Conservation (phyloP, 768 basidiomycete species). For the Terana coerulea region DNA sequence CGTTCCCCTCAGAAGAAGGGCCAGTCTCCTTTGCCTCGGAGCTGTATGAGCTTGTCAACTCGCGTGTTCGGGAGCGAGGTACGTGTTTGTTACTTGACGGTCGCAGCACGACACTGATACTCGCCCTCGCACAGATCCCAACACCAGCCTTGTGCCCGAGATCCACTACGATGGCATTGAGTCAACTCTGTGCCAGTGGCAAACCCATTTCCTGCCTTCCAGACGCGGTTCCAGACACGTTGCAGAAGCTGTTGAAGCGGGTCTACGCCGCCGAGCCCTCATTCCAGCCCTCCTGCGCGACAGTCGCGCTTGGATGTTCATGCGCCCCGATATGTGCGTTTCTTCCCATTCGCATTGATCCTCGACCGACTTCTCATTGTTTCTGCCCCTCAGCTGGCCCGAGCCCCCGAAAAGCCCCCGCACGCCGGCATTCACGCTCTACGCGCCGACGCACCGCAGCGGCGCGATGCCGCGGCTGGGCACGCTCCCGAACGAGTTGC, state of each 20-base stretch:
- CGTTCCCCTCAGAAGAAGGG: neutral
- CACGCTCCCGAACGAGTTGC: constrained; percentile 9
- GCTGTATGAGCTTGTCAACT: constrained; percentile 10
- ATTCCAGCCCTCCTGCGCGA: constrained; percentile 6
- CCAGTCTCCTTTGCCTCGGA: constrained; percentile 1
- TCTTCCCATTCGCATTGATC: neutral
- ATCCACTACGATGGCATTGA: constrained; percentile 12
- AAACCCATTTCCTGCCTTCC: neutral
- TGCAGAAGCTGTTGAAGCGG: neutral
- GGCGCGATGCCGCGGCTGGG: neutral
- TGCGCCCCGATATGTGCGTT: constrained; percentile 9
- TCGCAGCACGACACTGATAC: too few species aligned
- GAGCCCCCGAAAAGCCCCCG: neutral
- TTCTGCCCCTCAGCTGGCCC: neutral
- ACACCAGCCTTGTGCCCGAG: neutral
- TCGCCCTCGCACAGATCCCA: neutral
- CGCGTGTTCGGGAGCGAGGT: constrained; percentile 1
- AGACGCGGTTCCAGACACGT: constrained; percentile 1
- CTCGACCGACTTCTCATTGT: neutral
- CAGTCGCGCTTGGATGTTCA: constrained; percentile 10
- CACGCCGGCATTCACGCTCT: neutral
- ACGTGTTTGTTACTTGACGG: neutral
- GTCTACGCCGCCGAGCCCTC: constrained; percentile 1
- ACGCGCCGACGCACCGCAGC: neutral
- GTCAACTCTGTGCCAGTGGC: constrained; percentile 3